Conservation (phyloP, 495 filamentous ascomycete genomes). For the Physcia stellaris region DNA sequence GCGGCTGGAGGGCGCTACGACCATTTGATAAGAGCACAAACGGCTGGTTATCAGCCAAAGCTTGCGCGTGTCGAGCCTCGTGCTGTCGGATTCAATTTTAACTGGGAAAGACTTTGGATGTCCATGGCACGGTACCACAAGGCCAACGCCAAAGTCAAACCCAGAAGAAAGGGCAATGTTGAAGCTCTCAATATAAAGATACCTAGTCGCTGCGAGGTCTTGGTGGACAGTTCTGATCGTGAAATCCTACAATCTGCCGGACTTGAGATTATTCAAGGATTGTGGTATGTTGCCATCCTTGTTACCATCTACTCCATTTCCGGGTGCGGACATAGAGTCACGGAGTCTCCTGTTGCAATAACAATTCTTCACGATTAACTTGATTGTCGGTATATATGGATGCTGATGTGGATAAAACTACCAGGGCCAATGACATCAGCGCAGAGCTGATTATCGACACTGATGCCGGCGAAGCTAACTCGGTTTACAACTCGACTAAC, state of each 20-base stretch:
- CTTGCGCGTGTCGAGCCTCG: slow-evolving; percentile 27
- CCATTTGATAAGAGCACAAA: slow-evolving; percentile 59
- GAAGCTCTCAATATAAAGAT: too few relatives aligned
- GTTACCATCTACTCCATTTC: too few relatives aligned
- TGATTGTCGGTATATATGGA: too few relatives aligned
- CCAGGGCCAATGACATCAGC: slow-evolving; percentile 65
- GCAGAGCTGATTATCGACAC: slow-evolving; percentile 78
- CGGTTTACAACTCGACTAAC: slow-evolving; percentile 27
- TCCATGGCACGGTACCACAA: slow-evolving; percentile 55
- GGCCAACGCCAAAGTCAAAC: slow-evolving; percentile 40
- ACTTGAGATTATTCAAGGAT: slow-evolving; percentile 58
- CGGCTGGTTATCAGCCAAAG: slow-evolving; percentile 47
- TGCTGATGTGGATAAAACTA: too few relatives aligned
- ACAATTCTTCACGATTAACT: too few relatives aligned
- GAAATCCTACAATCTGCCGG: slow-evolving; percentile 59
- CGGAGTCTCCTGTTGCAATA: too few relatives aligned
- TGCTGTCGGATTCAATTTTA: slow-evolving; percentile 85
- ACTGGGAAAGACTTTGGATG: slow-evolving; percentile 65
- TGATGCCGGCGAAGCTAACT: not conserved
- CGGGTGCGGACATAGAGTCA: too few relatives aligned
- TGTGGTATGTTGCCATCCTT: too few relatives aligned
- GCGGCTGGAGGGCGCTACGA: slow-evolving; percentile 94
- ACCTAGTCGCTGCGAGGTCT: slow-evolving; percentile 52
- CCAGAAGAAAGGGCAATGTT: slow-evolving; percentile 59
- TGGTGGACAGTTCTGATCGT: slow-evolving; percentile 76